Evolutionary conservation across 305 asterid species (phyloP), one percentile per base, ranked within the genome.

Genomic region (Salvia sclarea): DNA sequence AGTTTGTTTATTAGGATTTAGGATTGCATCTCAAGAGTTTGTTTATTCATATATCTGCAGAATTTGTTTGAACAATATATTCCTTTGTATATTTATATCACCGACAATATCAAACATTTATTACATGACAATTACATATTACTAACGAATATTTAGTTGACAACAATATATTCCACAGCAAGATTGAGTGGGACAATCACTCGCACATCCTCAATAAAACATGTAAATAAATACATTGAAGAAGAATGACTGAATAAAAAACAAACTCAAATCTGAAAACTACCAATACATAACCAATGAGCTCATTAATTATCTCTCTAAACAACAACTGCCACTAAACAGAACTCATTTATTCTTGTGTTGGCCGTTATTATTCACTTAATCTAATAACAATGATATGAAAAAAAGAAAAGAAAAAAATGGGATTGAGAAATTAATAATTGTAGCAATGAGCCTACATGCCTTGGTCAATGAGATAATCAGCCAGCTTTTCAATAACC

Each of bases 401-500:
- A 48, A 13, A 17, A 8, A 14, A 21, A 24, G 12, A 48, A 13
- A 17, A 8, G 10, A 21, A 24, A 12, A 16, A 31, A n/a, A 11
- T 12, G 20, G 37, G 0, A 41, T 3, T 20, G 8, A 48, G 18
- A 16, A 16, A 18, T 12, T 4, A 11, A 65, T 50, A 7, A 7
- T 0, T 7, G n/a, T n/a, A n/a, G n/a, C n/a, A 9, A 12, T 31
- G 6, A 9, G 54, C 44, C 49, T 70, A 78, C 38, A 78, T 68
- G 40, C 79, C 82, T 62, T 78, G 82, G 22, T 78, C 82, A 43
- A 73, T 44, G 70, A 78, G 82, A 66, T 78, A 78, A 65, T 78
- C 82, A 50, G 79, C 82, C 18, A 78, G 59, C 79, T 66, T 74
- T 54, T 78, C 82, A 45, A 78, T 74, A 43, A 78, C 71, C 82